phyloP scores from a whole-genome alignment of 805 yeast genomes.

The Barnettozyma salicaria region DNA sequence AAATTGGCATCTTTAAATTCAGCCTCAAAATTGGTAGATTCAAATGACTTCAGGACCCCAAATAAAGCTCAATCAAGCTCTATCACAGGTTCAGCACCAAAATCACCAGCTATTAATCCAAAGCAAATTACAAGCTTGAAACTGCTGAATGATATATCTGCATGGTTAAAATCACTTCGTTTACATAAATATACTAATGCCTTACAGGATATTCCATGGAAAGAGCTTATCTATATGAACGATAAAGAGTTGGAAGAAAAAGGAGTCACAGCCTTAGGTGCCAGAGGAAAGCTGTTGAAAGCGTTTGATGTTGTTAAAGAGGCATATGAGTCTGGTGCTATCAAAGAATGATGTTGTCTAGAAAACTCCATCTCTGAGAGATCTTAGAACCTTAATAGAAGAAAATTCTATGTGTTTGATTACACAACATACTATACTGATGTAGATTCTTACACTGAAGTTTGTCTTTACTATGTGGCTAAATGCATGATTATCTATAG shows the following conservation, averaged over 20 bases:
- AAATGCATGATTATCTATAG: background rate
- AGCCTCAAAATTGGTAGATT: slow-evolving; percentile 17
- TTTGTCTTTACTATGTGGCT: no score
- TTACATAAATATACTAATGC: slow-evolving; percentile 92
- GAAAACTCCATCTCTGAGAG: background rate
- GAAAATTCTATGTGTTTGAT: slow-evolving; percentile 1
- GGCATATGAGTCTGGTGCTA: slow-evolving; percentile 36
- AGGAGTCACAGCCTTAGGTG: slow-evolving; percentile 94
- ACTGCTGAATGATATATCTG: slow-evolving; percentile 71
- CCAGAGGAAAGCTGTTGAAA: slow-evolving; percentile 86
- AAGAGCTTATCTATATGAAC: slow-evolving; percentile 60
- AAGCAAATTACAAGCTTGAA: slow-evolving; percentile 47
- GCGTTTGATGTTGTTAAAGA: slow-evolving; percentile 81
- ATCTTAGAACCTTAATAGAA: background rate
- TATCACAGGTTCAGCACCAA: slow-evolving; percentile 18
- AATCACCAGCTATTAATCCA: slow-evolving; percentile 42
- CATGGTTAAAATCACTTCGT: slow-evolving; percentile 85
- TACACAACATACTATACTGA: background rate
- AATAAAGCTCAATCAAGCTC: slow-evolving; percentile 1
- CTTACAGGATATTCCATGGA: slow-evolving; percentile 71
- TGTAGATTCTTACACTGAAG: background rate
- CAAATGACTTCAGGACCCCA: slow-evolving; percentile 12
- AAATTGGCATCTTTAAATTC: slow-evolving; percentile 20
- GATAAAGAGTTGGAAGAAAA: slow-evolving; percentile 65
- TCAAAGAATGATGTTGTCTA: slow-evolving; percentile 19